Evolutionary conservation across 345 rosid genomes (phyloP).

Genomic region (Hibiscus trionum): DNA sequence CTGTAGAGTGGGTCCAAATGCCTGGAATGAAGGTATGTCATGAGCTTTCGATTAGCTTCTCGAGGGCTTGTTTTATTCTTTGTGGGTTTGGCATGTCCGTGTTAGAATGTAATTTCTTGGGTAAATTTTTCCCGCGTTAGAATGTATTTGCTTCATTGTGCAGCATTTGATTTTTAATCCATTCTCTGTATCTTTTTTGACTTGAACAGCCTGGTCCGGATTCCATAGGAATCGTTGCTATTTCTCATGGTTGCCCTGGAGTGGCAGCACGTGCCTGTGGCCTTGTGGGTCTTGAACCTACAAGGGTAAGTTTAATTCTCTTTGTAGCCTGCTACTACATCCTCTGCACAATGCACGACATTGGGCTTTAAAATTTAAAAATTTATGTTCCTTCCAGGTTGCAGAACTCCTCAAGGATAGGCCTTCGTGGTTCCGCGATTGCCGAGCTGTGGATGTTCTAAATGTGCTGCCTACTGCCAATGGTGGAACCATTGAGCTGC

Average conservation of each 20-base stretch:
- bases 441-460: conserved; percentile 97
- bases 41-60: not conserved
- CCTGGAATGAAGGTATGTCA: conserved; percentile 99
- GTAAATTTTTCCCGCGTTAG: no score
- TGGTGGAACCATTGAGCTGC: conserved; percentile 98
- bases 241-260: conserved; percentile 99
- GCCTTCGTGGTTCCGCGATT: conserved; percentile 96
- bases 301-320: conserved; percentile 62
- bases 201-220: conserved; percentile 99
- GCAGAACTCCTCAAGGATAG: conserved; percentile 99
- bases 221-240: conserved; percentile 99
- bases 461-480: conserved; percentile 96
- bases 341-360: not conserved
- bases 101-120: not conserved
- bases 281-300: conserved; percentile 99
- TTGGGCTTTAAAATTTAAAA: not conserved
- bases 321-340: not conserved
- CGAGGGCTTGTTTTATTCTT: not conserved
- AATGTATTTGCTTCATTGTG: no score
- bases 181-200: not conserved
- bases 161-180: not conserved
- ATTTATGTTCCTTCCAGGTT: conserved; percentile 39
- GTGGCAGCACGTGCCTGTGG: conserved; percentile 99
- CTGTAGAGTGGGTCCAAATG: conserved; percentile 99
- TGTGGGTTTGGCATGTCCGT: not conserved